Percentiles rank a stretch among this genome's conserved stretches.
phyloP scores from a whole-genome alignment of 2,329 filamentous ascomycete species.

The Kalmusia sp. region DNA sequence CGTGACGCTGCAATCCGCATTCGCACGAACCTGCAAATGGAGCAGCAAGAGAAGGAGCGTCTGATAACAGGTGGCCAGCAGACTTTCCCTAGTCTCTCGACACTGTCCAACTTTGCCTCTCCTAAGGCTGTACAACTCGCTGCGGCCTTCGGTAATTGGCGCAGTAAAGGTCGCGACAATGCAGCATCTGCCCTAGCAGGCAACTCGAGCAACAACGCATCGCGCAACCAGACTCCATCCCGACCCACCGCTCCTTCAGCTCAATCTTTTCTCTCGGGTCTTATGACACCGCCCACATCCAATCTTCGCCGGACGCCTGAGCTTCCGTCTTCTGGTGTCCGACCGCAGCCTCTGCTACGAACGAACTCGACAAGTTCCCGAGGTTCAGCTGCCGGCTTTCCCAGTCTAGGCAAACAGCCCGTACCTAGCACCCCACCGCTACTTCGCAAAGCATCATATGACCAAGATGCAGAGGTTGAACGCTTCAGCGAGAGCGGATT shows the following conservation, averaged over 20 bases:
- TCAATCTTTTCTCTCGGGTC: slow-evolving; percentile 74
- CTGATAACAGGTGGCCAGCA: slow-evolving; percentile 69
- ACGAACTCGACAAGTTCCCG: slow-evolving; percentile 38
- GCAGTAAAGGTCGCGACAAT: slow-evolving; percentile 70
- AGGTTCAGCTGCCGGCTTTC: slow-evolving; percentile 38
- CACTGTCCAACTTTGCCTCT: slow-evolving; percentile 77
- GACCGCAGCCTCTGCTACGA: slow-evolving; percentile 31
- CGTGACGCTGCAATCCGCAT: slow-evolving; percentile 92
- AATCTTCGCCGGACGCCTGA: slow-evolving; percentile 69
- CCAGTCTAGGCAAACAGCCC: slow-evolving; percentile 35
- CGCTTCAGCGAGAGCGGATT: slow-evolving; percentile 56
- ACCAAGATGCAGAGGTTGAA: slow-evolving; percentile 64
- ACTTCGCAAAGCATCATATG: slow-evolving; percentile 63
- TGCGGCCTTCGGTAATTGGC: slow-evolving; percentile 98
- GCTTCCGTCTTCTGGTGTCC: slow-evolving; percentile 43
- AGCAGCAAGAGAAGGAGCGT: slow-evolving; percentile 92
- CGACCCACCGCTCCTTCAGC: slow-evolving; percentile 55
- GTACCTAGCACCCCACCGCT: slow-evolving; percentile 60
- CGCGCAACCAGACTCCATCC: slow-evolving; percentile 42
- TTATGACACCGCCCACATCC: slow-evolving; percentile 88
- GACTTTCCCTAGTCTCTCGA: slow-evolving; percentile 77
- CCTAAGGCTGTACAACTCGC: slow-evolving; percentile 87
- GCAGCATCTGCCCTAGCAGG: slow-evolving; percentile 55
- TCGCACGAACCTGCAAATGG: slow-evolving; percentile 95
- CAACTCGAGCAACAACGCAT: slow-evolving; percentile 33